These are phyloP conservation scores for Amanita thiersii DNA, from an alignment of 768 basidiomycete genomes.

Conservation along the genomic window DNA sequence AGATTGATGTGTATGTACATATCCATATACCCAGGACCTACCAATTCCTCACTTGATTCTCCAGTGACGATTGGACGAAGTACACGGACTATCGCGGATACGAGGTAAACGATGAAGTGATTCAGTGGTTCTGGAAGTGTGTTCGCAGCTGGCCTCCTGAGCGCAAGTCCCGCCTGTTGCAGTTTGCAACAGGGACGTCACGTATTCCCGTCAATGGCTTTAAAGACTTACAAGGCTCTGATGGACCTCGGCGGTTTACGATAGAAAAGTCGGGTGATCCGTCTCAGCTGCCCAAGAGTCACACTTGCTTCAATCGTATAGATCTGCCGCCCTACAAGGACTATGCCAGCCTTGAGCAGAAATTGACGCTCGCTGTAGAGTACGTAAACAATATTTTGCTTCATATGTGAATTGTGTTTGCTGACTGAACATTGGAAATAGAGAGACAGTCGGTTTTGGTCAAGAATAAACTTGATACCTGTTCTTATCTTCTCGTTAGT, in stretches of 20 bases:
- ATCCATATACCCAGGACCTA: conserved; percentile 1
- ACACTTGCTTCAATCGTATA: conserved; percentile 94
- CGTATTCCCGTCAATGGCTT: conserved; percentile 98
- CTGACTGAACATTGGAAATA: conserved; percentile 19
- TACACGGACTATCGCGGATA: conserved; percentile 98
- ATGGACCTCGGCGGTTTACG: conserved; percentile 94
- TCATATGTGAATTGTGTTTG: conserved; percentile 2
- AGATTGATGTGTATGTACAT: conserved; percentile 89
- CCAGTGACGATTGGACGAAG: conserved; percentile 95
- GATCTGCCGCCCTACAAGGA: conserved; percentile 98
- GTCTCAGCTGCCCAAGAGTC: conserved; percentile 92
- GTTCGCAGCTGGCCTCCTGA: conserved; percentile 97
- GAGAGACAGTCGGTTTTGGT: conserved; percentile 92
- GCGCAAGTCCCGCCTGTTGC: conserved; percentile 91
- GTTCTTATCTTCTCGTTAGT: conserved; percentile 10
- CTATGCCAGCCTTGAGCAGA: conserved; percentile 90
- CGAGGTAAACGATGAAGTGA: conserved; percentile 90
- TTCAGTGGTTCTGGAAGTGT: conserved; percentile 99
- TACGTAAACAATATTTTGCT: conserved; percentile 33
- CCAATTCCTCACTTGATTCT: conserved; percentile 1
- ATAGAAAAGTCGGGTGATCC: conserved; percentile 99
- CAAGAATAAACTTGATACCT: conserved; percentile 54
- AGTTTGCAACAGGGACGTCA: conserved; percentile 96
- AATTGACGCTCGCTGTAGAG: conserved; percentile 92
- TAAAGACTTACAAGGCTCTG: conserved; percentile 96